These are phyloP conservation scores for Malus orientalis DNA, from an alignment of 306 rosid genomes.

Conservation along the genomic window DNA sequence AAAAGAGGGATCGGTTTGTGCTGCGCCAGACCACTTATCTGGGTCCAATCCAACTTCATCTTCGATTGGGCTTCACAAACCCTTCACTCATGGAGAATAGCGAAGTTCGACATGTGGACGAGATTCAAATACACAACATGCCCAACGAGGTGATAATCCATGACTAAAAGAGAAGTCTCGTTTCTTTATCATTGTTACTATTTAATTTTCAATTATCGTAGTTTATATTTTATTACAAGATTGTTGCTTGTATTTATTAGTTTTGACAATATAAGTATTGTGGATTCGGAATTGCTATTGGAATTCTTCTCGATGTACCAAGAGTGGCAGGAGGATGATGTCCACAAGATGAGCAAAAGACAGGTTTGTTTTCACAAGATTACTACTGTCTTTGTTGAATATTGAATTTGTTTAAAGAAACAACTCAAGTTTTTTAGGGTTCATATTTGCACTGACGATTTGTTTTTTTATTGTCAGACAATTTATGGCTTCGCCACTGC, in stretches of 20 bases:
- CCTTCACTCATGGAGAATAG: too few species aligned
- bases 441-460: neutral
- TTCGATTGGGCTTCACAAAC: too few species aligned
- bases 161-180: too few species aligned
- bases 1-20: too few species aligned
- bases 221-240: neutral
- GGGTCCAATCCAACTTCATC: too few species aligned
- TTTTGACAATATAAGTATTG: slow-evolving; percentile 33
- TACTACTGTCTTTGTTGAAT: neutral
- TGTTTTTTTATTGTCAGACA: neutral
- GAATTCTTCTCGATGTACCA: slow-evolving; percentile 84
- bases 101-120: too few species aligned
- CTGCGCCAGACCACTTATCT: too few species aligned
- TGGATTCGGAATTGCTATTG: slow-evolving; percentile 68
- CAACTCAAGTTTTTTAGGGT: neutral
- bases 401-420: neutral
- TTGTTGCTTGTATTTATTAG: neutral
- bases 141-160: too few species aligned
- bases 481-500: too few species aligned
- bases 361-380: slow-evolving; percentile 44
- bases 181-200: too few species aligned
- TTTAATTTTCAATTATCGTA: too few species aligned
- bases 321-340: slow-evolving; percentile 67
- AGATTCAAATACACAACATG: too few species aligned
- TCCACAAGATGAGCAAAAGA: slow-evolving; percentile 51